Evolutionary conservation across 208 protist species (phyloP), one percentile per base, ranked within the genome.

Genomic region (Trypanosoma cruzi): DNA sequence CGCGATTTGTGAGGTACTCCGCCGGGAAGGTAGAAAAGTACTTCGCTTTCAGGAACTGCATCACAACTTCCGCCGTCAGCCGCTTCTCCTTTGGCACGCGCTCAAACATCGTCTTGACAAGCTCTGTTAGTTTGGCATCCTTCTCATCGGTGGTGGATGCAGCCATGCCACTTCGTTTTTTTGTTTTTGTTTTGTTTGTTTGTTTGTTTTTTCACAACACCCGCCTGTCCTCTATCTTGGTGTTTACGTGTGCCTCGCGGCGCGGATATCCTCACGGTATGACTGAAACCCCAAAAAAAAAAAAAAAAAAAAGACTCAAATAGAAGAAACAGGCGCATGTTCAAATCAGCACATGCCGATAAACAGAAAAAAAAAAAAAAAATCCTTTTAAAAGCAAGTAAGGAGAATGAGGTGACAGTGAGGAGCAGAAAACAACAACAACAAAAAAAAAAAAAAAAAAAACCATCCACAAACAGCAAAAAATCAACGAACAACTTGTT

Each of bases 61-160:
- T 67, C 26, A 92, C 81, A 0, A 96, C 84, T 2, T 80, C 70
- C 24, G 81, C 68, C n/a, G 82, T 79, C 7, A 96, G 59, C 48
- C 75, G 80, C 75, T 94, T 96, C 65, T 88, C 89, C 32, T 70
- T 77, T 14, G 90, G 88, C 32, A 94, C 77, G 16, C 84, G 83
- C 29, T 70, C 71, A 59, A 88, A 65, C 78, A 96, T 90, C 44
- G 82, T 68, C 29, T 80, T 74, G 14, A 96, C 65, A n/a, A 96
- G 78, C 37, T 65, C 71, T 24, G 49, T 73, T 24, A 96, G 77
- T 70, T 90, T 88, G 34, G 22, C 71, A 49, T 96, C 85, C 40
- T 85, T 77, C 34, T 79, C 85, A 16, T 80, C 72, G 55, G 71
- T 75, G 22, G 80, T 78, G 34, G 71, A 40, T 10, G 73, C 31